Evolutionary conservation across 2,329 filamentous ascomycete genomes (phyloP).

Genomic region (Simplicillium aogashimaense): DNA sequence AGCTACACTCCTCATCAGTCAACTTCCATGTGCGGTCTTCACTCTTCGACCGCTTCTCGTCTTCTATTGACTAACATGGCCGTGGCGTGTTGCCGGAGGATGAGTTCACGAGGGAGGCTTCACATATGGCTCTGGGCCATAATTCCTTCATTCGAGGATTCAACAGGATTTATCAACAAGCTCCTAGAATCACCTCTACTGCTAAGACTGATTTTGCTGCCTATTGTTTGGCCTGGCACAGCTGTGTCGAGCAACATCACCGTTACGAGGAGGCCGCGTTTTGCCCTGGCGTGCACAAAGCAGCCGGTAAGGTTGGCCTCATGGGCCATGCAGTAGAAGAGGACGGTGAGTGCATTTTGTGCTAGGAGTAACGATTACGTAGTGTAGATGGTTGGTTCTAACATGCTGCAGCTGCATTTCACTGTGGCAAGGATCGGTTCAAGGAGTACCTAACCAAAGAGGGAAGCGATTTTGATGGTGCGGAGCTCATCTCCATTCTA

Average conservation of each 20-base stretch:
- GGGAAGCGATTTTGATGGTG: conserved; percentile 28
- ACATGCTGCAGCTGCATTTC: conserved; percentile 4
- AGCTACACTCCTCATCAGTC: neutral
- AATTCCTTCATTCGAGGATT: conserved; percentile 47
- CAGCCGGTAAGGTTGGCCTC: conserved; percentile 8
- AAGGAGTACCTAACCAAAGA: conserved; percentile 33
- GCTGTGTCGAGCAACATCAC: conserved; percentile 43
- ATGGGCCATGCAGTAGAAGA: conserved; percentile 8
- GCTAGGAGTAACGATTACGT: neutral
- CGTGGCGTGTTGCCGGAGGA: conserved; percentile 7
- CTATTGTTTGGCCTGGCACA: conserved; percentile 41
- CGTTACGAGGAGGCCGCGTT: conserved; percentile 40
- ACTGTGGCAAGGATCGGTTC: conserved; percentile 31
- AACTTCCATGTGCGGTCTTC: too few species aligned
- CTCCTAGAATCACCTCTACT: conserved; percentile 28
- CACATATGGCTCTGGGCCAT: conserved; percentile 45
- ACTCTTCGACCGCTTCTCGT: too few species aligned
- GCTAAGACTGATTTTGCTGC: conserved; percentile 41
- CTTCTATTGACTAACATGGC: neutral
- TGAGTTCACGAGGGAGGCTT: conserved; percentile 38
- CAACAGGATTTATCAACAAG: conserved; percentile 47
- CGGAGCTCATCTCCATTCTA: conserved; percentile 32
- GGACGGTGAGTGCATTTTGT: neutral
- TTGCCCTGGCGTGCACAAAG: conserved; percentile 35
- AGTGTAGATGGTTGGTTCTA: neutral